Percentiles rank a stretch among this genome's conserved stretches.
Conservation (phyloP, 345 rosid species). For the Sonneratia caseolaris region DNA sequence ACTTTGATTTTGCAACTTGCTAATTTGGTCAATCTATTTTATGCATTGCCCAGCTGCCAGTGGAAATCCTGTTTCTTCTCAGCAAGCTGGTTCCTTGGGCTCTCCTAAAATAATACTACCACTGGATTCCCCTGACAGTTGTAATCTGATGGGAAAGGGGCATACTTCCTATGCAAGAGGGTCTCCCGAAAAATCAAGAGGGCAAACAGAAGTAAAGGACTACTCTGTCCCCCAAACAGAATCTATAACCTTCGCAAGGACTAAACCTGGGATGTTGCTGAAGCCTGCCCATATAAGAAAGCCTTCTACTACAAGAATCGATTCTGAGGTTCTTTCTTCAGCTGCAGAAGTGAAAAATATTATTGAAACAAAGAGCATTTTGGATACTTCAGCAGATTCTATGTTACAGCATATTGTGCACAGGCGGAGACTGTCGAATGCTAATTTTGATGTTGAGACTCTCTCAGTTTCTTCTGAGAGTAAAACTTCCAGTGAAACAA, state of each 20-base stretch:
- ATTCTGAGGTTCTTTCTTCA: constrained; percentile 34
- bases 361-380: constrained; percentile 11
- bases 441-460: constrained; percentile 44
- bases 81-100: constrained; percentile 30
- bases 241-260: constrained; percentile 69
- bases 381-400: constrained; percentile 16
- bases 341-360: constrained; percentile 34
- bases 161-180: constrained; percentile 23
- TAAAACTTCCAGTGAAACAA: constrained; percentile 19
- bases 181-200: constrained; percentile 29
- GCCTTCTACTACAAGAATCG: constrained; percentile 27
- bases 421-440: constrained; percentile 17
- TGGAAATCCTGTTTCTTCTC: constrained; percentile 48
- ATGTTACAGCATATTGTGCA: constrained; percentile 83
- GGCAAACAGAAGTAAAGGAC: constrained; percentile 37
- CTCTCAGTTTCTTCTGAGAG: constrained; percentile 35
- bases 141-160: constrained; percentile 17
- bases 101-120: constrained; percentile 32
- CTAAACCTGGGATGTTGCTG: constrained; percentile 87
- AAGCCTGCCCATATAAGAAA: constrained; percentile 62
- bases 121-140: constrained; percentile 22
- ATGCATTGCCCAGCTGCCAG: constrained; percentile 42
- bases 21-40: not conserved
- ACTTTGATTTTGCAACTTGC: not conserved
- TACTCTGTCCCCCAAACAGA: constrained; percentile 39